Base-by-base conservation (phyloP, 768 basidiomycete genomes). In the Rossbeevera mucosa region DNA sequence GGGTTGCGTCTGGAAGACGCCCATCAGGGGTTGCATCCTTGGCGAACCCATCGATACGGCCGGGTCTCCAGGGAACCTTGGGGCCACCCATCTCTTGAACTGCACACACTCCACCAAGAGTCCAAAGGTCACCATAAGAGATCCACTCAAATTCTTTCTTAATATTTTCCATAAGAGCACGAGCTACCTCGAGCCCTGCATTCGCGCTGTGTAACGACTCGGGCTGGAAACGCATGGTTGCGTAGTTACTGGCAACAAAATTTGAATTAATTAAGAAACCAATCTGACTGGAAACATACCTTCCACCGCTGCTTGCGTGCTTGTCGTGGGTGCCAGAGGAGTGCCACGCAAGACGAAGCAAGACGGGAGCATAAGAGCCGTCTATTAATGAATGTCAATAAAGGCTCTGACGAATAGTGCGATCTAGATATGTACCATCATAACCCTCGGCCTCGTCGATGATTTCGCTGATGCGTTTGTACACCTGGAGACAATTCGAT, bases 221-320 rank as follows among this genome's bases (percentile, higher is more conserved):
- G 36, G 95, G 90, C 49, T 83, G 81, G 72, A 97, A 99, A 51
- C 95, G 88, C 95, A 99, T 99, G 21, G 95, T 97, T 2, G 96
- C 95, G 59, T 91, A 94, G 80, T 99, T 97, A 77, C 91, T 88
- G 25, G n/a, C 22, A 18, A 58, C 43, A 38, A 40, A 21, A 54
- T 47, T 54, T 36, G n/a, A 2, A 18, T 36, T 36, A 36, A 33
- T 42, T 22, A 14, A 22, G 45, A 25, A 25, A 45, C 44, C 43
- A 47, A 54, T 13, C 24, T 14, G 5, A 56, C 51, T 9, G 7
- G 24, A 28, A 40, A 64, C 73, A 44, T 58, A 83, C 90, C 91
- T 92, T 72, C 91, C 90, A 54, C 91, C 90, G 14, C 85, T 83
- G 53, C 80, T 80, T 42, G 78, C 72, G 0, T 80, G 79, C 74